These are phyloP conservation scores for Trypanosoma melophagium DNA, from an alignment of 208 protist genomes.

Conservation along the genomic window DNA sequence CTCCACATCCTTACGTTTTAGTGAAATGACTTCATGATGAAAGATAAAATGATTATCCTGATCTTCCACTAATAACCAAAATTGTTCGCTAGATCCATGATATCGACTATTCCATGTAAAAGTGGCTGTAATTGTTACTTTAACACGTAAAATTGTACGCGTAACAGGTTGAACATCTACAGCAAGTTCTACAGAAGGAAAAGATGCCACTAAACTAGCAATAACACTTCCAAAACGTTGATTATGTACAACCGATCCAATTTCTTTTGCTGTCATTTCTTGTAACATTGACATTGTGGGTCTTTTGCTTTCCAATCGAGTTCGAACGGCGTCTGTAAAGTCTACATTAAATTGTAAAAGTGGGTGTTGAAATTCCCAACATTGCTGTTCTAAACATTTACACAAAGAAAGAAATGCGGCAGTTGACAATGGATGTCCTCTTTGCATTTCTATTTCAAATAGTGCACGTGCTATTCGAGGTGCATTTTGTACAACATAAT, in stretches of 20 bases:
- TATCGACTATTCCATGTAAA: slow-evolving; percentile 95
- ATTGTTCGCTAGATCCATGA: slow-evolving; percentile 93
- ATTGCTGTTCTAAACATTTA: slow-evolving; percentile 93
- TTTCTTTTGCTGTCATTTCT: slow-evolving; percentile 78
- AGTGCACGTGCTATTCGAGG: slow-evolving; percentile 94
- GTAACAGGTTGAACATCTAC: slow-evolving; percentile 98
- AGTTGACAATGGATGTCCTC: slow-evolving; percentile 86
- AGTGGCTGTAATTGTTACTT: slow-evolving; percentile 83
- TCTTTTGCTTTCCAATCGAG: slow-evolving; percentile 68
- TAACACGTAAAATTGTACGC: slow-evolving; percentile 92
- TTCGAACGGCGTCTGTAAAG: slow-evolving; percentile 75
- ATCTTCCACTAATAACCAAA: slow-evolving; percentile 98
- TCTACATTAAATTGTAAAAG: slow-evolving; percentile 85
- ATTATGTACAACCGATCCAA: slow-evolving; percentile 88
- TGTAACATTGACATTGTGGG: slow-evolving; percentile 80
- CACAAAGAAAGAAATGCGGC: slow-evolving; percentile 88
- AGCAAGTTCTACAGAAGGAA: slow-evolving; percentile 90
- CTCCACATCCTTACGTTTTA: slow-evolving; percentile 88
- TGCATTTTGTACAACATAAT: slow-evolving; percentile 97
- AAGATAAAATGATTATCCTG: slow-evolving; percentile 94
- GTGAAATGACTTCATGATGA: slow-evolving; percentile 78
- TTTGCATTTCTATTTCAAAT: slow-evolving; percentile 97
- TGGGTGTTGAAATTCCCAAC: slow-evolving; percentile 94
- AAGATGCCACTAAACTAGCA: slow-evolving; percentile 72
- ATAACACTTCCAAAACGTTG: slow-evolving; percentile 81